Percentiles rank a stretch among this genome's conserved stretches.
These are phyloP conservation scores for Rhodotorula glutinis DNA, from an alignment of 1,284 basidiomycete genomes.

Conservation along the genomic window DNA sequence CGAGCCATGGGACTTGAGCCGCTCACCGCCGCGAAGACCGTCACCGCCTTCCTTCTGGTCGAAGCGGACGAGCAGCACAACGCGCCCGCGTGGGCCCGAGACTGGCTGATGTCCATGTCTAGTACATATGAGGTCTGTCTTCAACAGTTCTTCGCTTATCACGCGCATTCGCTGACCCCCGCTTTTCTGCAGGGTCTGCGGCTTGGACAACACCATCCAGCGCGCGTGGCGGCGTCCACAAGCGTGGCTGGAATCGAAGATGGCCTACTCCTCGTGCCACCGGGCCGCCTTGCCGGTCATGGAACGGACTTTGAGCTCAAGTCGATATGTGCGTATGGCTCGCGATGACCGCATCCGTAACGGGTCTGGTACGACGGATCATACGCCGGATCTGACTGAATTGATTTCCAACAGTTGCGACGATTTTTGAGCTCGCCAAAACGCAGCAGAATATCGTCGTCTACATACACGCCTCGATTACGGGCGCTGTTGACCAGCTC, in stretches of 20 bases:
- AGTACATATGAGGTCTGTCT: slow-evolving; percentile 59
- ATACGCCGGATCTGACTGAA: background rate
- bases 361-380: too few species aligned
- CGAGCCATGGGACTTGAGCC: slow-evolving; percentile 72
- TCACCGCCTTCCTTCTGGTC: slow-evolving; percentile 63
- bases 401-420: slow-evolving; percentile 4
- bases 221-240: background rate
- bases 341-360: too few species aligned
- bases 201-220: slow-evolving; percentile 34
- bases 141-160: too few species aligned
- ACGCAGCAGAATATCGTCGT: slow-evolving; percentile 52
- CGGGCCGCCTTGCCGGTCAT: slow-evolving; percentile 8
- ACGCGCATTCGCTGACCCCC: background rate
- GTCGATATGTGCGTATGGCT: slow-evolving; percentile 34
- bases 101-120: slow-evolving; percentile 60
- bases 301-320: slow-evolving; percentile 22
- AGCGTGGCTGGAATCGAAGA: slow-evolving; percentile 14
- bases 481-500: slow-evolving; percentile 54
- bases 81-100: slow-evolving; percentile 48
- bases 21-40: slow-evolving; percentile 64
- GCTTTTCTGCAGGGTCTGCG: slow-evolving; percentile 20
- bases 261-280: slow-evolving; percentile 20
- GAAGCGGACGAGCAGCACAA: slow-evolving; percentile 53
- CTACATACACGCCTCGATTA: slow-evolving; percentile 58
- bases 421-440: slow-evolving; percentile 18